Conservation (phyloP, 139 green algal genomes). For the Chlamydomonas sp. region DNA sequence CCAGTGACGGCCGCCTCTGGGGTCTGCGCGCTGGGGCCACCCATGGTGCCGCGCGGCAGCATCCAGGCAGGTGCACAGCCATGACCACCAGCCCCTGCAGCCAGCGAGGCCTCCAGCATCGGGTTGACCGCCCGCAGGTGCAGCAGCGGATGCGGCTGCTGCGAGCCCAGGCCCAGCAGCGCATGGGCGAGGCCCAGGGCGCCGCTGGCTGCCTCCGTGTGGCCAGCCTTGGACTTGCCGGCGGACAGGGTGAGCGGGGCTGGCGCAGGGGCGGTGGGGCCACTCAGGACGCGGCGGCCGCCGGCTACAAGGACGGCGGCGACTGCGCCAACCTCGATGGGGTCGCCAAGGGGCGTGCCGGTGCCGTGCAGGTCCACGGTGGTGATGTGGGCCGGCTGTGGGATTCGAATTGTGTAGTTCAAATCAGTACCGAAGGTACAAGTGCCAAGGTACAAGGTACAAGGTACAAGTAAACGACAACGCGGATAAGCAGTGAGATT, state of each 20-base stretch:
- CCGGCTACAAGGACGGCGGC: constrained; percentile 36
- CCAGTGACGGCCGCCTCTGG: constrained; percentile 44
- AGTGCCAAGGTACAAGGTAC: too few species aligned
- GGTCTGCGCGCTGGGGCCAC: background rate
- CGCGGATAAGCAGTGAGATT: too few species aligned
- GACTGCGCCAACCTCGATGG: constrained; percentile 75
- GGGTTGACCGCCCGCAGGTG: constrained; percentile 74
- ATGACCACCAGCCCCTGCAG: background rate
- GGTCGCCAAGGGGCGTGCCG: constrained; percentile 82
- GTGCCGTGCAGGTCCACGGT: constrained; percentile 71
- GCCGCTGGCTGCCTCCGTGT: constrained; percentile 87
- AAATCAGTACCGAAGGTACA: too few species aligned
- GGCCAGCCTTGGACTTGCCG: constrained; percentile 85
- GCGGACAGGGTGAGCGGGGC: constrained; percentile 61
- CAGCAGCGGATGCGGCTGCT: constrained; percentile 44
- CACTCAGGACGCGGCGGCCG: background rate
- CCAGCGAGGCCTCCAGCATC: constrained; percentile 62
- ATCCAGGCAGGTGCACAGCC: constrained; percentile 12
- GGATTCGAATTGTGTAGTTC: too few species aligned
- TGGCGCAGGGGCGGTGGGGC: background rate
- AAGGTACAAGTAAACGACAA: too few species aligned
- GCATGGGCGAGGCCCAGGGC: constrained; percentile 75
- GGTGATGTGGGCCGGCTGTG: constrained; percentile 23
- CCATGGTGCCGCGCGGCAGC: constrained; percentile 2
- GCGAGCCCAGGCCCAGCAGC: background rate